Conservation (phyloP, 1,139 yeast genomes). For the Nadsonia commutata region DNA sequence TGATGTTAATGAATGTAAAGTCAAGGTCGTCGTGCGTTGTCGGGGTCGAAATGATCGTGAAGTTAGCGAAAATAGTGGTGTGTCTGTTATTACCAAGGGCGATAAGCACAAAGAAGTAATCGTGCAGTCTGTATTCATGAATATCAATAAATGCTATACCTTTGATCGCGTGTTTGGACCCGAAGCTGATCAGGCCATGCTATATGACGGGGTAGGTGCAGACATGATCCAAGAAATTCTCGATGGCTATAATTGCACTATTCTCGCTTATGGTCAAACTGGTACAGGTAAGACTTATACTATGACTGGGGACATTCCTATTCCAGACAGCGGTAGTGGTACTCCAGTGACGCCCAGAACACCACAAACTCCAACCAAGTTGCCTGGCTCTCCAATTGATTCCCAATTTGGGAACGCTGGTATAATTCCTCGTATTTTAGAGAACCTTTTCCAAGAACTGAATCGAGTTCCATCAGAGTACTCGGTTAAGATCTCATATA, state of each 20-base stretch:
- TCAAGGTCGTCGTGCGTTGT: slow-evolving; percentile 79
- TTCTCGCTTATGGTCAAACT: slow-evolving; percentile 80
- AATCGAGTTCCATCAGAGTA: slow-evolving; percentile 30
- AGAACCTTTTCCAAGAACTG: slow-evolving; percentile 33
- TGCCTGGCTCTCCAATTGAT: no score
- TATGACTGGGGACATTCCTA: slow-evolving; percentile 55
- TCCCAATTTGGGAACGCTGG: no score
- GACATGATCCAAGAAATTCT: slow-evolving; percentile 23
- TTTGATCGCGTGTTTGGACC: slow-evolving; percentile 62
- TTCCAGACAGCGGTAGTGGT: slow-evolving; percentile 5
- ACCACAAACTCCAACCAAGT: no score
- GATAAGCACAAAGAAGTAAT: slow-evolving; percentile 16
- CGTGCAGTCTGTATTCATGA: slow-evolving; percentile 19
- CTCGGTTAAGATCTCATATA: slow-evolving; percentile 51
- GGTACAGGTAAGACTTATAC: slow-evolving; percentile 83
- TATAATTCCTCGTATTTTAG: slow-evolving; percentile 50
- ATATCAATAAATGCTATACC: slow-evolving; percentile 33
- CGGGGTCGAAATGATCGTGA: slow-evolving; percentile 70
- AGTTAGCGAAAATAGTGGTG: slow-evolving; percentile 53
- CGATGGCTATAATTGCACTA: slow-evolving; percentile 47
- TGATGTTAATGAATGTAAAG: slow-evolving; percentile 27
- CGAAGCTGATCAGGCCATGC: slow-evolving; percentile 45
- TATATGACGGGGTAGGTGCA: slow-evolving; percentile 42
- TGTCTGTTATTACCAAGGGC: slow-evolving; percentile 34
- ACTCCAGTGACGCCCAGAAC: slow-evolving; percentile 19